Evolutionary conservation across 352 stramenopile species (phyloP), one percentile per base, ranked within the genome.

Genomic region (Chrysophaeum taylorii): DNA sequence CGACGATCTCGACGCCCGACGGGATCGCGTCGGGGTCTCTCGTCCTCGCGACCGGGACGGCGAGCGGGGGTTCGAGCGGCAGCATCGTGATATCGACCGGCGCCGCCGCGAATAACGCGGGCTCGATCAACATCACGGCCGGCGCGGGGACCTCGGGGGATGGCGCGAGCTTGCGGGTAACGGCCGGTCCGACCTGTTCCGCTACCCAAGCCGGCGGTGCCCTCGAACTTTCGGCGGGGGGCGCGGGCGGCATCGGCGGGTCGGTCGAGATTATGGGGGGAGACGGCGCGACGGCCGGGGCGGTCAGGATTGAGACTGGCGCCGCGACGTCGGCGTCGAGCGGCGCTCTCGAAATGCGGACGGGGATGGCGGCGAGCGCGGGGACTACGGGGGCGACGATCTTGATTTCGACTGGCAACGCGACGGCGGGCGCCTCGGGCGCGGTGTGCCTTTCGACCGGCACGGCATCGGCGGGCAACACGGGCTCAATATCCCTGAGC

Each of bases 351-450:
- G 79, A 83, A 41, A n/a, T 94, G 63, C 45, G 63, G 25, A 90
- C 84, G 54, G 87, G 86, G 25, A 75, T 69, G 43, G 79, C 81
- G 1, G 61, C 75, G 29, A 81, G 75, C 25, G 82, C 83, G 33
- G 74, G 76, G 18, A n/a, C n/a, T n/a, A 84, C 78, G 39, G 87
- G 87, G 16, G 83, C 85, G 70, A 81, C 83, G 84, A 31, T 35
- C 72, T 35, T 18, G 14, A 60, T 66, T 16, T 25, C 66, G 7
- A 64, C 60, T 21, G 66, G 66, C 14, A 37, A n/a, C 2, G 23
- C 68, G 21, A 39, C 18, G 5, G 48, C 53, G 43, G 68, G 68
- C 27, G n/a, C 45, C 35, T 72, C 68, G 42, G 68, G 68, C 45
- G 64, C 43, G 21, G 27, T 78, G 27, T 25, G 14, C 0, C 27